phyloP scores from a whole-genome alignment of 2,329 filamentous ascomycete species.

The Fusarium drepaniforme region DNA sequence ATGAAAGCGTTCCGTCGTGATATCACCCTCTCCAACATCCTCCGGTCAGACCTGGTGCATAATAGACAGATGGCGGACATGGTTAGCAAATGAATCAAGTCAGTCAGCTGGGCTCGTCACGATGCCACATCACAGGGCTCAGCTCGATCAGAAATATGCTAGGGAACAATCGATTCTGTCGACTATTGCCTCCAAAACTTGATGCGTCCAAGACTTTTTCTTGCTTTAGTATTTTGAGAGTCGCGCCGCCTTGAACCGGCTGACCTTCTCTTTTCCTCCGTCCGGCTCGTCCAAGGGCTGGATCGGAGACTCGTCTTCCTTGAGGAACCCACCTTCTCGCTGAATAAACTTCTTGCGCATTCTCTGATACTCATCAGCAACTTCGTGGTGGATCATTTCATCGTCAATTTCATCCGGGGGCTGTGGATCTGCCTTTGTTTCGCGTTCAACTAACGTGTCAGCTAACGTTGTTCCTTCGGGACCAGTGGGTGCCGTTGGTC shows the following conservation, averaged over 20 bases:
- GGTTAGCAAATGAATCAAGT: slow-evolving; percentile 23
- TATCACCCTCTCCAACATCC: background rate
- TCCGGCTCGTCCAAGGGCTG: slow-evolving; percentile 77
- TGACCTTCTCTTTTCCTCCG: slow-evolving; percentile 72
- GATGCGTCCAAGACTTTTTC: slow-evolving; percentile 14
- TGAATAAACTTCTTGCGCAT: slow-evolving; percentile 87
- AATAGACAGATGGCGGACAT: background rate
- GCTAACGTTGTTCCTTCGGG: slow-evolving; percentile 70
- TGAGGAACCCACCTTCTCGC: slow-evolving; percentile 83
- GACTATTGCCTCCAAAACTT: slow-evolving; percentile 37
- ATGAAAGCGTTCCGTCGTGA: slow-evolving; percentile 47
- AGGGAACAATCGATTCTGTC: slow-evolving; percentile 46
- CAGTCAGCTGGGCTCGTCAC: slow-evolving; percentile 15
- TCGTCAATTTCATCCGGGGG: slow-evolving; percentile 76
- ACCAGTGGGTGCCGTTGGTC: slow-evolving; percentile 58
- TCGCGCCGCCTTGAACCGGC: slow-evolving; percentile 80
- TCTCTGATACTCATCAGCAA: slow-evolving; percentile 85
- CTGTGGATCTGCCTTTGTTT: slow-evolving; percentile 48
- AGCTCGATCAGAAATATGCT: slow-evolving; percentile 20
- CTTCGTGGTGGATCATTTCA: slow-evolving; percentile 77
- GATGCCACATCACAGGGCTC: slow-evolving; percentile 38
- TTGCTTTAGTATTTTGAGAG: slow-evolving; percentile 63
- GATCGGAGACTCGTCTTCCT: slow-evolving; percentile 75
- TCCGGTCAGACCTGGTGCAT: background rate
- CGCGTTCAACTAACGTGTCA: slow-evolving; percentile 68